Conservation (phyloP, 306 rosid species). For the Citrullus amarus region DNA sequence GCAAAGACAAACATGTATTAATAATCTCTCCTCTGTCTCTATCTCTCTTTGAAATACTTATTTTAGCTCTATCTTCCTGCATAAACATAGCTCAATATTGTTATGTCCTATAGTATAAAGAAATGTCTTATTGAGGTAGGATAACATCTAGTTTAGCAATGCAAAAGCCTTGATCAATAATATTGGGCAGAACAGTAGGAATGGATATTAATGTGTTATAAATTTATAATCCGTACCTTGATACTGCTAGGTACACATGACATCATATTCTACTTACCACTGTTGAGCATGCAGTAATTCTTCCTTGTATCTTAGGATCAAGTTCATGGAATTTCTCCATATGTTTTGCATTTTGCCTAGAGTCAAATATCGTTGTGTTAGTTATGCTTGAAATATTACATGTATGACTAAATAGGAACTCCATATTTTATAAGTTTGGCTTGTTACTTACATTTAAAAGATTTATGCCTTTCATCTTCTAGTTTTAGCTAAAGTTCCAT, state of each 20-base stretch:
- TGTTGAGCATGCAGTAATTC: background rate
- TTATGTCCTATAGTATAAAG: background rate
- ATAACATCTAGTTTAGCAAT: background rate
- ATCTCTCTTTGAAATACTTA: background rate
- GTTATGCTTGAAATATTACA: background rate
- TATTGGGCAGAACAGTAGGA: background rate
- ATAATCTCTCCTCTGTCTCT: background rate
- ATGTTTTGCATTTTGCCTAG: background rate
- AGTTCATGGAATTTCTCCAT: background rate
- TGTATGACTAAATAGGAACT: background rate
- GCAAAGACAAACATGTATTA: constrained; percentile 91
- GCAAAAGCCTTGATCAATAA: background rate
- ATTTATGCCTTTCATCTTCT: background rate
- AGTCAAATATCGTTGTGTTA: background rate
- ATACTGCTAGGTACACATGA: background rate
- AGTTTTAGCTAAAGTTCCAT: background rate
- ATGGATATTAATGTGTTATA: background rate
- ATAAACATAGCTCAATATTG: background rate
- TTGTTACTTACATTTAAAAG: background rate
- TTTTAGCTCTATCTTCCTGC: background rate
- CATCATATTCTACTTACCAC: background rate
- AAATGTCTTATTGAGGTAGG: background rate
- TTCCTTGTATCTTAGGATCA: background rate
- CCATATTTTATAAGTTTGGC: background rate
- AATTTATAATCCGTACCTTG: background rate